phyloP scores from a whole-genome alignment of 306 rosid genomes.

The Vigna reflexopilosa region DNA sequence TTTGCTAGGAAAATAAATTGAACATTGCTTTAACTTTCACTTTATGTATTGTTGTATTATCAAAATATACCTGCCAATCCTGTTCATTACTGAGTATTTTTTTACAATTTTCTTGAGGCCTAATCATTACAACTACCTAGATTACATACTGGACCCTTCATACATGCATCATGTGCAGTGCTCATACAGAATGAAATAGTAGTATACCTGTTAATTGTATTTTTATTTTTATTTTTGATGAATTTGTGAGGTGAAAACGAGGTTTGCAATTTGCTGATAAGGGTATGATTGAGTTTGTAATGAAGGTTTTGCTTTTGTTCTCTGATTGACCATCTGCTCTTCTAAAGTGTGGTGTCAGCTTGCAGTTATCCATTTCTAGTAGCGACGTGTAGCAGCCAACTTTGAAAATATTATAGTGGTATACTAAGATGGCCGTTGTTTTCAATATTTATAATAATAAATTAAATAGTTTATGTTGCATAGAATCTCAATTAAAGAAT shows the following conservation, averaged over 20 bases:
- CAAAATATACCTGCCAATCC: constrained; percentile 27
- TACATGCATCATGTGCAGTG: not conserved
- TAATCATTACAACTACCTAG: not conserved
- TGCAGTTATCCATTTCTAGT: not conserved
- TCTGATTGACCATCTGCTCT: not conserved
- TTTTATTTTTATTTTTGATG: not conserved
- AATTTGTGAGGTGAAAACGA: not conserved
- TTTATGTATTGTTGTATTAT: constrained; percentile 4
- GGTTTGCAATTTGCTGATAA: not conserved
- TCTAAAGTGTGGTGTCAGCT: not conserved
- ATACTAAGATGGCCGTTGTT: not conserved
- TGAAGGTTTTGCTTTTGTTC: not conserved
- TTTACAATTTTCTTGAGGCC: constrained; percentile 6
- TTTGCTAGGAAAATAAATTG: constrained; percentile 25
- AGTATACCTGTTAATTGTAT: not conserved
- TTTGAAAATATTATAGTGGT: not conserved
- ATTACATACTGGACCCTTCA: not conserved
- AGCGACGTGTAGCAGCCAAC: not conserved
- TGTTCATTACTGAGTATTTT: not conserved
- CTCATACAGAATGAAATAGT: not conserved
- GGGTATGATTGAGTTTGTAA: not conserved
- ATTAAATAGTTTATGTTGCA: not conserved
- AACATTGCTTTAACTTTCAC: constrained; percentile 31
- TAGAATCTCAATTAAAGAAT: not conserved
- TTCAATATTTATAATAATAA: not conserved